Conservation (phyloP, 2,329 filamentous ascomycete species). For the Botrytis tulipae region DNA sequence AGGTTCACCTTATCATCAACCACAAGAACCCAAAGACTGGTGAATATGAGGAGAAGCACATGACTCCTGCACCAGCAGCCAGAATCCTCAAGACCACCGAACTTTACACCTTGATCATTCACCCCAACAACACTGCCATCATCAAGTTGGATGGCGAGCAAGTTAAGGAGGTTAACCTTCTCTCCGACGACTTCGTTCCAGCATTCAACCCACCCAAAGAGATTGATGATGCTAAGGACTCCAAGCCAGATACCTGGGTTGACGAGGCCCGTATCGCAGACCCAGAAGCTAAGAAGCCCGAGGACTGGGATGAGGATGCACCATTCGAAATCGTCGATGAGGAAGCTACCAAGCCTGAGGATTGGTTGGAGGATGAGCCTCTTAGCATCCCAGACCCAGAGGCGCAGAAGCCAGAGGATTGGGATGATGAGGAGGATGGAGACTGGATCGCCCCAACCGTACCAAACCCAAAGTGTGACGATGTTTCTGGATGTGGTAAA, state of each 20-base stretch:
- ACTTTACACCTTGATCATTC: conserved; percentile 95
- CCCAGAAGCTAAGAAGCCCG: conserved; percentile 91
- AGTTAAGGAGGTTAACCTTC: conserved; percentile 83
- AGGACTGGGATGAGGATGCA: conserved; percentile 98
- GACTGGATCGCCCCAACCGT: conserved; percentile 86
- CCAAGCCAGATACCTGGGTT: conserved; percentile 94
- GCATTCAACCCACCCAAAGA: conserved; percentile 92
- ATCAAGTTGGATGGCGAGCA: conserved; percentile 89
- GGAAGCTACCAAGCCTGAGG: conserved; percentile 84
- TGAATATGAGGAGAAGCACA: conserved; percentile 99
- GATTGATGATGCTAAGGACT: conserved; percentile 92
- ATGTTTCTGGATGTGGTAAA: conserved; percentile 87
- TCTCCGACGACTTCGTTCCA: conserved; percentile 83
- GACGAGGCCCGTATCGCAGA: conserved; percentile 89
- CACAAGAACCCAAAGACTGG: conserved; percentile 99
- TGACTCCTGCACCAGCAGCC: conserved; percentile 77
- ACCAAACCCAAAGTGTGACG: conserved; percentile 92
- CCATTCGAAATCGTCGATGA: conserved; percentile 95
- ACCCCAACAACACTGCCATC: conserved; percentile 92
- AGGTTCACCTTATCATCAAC: conserved; percentile 98
- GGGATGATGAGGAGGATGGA: conserved; percentile 99
- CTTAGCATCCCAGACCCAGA: conserved; percentile 83
- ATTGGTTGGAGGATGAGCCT: conserved; percentile 93
- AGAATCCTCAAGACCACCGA: conserved; percentile 88
- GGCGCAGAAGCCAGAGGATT: conserved; percentile 96